phyloP scores from a whole-genome alignment of 257 asterid genomes.

The Salvia hispanica region DNA sequence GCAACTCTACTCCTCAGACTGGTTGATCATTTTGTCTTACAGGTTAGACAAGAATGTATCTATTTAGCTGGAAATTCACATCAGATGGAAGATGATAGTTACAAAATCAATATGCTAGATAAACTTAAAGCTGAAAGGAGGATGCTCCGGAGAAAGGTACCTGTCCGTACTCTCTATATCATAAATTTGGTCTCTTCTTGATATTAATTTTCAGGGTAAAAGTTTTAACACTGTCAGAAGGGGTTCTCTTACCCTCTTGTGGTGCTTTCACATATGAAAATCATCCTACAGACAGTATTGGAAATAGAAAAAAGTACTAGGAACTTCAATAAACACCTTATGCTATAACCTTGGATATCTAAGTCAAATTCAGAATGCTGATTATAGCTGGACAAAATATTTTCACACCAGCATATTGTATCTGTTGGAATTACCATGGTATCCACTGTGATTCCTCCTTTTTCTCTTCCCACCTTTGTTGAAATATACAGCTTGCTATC shows the following conservation, averaged over 20 bases:
- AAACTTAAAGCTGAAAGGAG: slow-evolving; percentile 59
- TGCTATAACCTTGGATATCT: too few relatives aligned
- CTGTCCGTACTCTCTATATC: slow-evolving; percentile 18
- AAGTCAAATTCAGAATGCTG: too few relatives aligned
- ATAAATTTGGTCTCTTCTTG: not conserved
- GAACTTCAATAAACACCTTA: too few relatives aligned
- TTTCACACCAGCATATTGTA: too few relatives aligned
- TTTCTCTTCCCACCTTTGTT: too few relatives aligned
- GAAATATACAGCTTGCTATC: too few relatives aligned
- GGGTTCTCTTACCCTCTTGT: not conserved
- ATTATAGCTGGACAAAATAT: too few relatives aligned
- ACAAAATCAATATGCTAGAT: slow-evolving; percentile 50
- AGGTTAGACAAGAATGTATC: slow-evolving; percentile 70
- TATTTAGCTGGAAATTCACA: slow-evolving; percentile 68
- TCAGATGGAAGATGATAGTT: slow-evolving; percentile 49
- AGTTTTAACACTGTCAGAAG: not conserved
- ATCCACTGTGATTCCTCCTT: too few relatives aligned
- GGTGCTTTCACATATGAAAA: too few relatives aligned
- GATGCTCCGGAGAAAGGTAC: slow-evolving; percentile 59
- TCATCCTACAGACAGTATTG: too few relatives aligned
- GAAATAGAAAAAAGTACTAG: not conserved
- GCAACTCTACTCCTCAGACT: slow-evolving; percentile 8
- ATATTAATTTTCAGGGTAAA: not conserved
- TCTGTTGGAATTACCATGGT: too few relatives aligned
- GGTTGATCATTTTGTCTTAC: slow-evolving; percentile 32